phyloP scores from a whole-genome alignment of 2,329 filamentous ascomycete genomes.

The Daldinia sp. region DNA sequence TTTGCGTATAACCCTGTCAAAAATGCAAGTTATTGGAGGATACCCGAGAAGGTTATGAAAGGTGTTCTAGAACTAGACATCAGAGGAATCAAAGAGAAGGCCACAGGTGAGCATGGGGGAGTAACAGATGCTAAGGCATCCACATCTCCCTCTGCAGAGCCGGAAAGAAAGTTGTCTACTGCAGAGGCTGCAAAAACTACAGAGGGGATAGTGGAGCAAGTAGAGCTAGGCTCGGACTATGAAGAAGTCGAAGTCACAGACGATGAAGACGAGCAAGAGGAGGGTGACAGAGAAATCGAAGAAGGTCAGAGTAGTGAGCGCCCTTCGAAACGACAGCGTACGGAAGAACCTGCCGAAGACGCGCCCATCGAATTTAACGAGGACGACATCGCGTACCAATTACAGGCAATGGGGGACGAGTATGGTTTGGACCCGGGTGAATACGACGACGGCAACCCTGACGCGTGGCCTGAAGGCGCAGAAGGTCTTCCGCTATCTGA shows the following conservation, averaged over 20 bases:
- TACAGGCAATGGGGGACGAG: constrained; percentile 89
- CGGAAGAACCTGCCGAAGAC: constrained; percentile 56
- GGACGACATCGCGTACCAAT: constrained; percentile 92
- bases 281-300: constrained; percentile 59
- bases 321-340: constrained; percentile 63
- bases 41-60: constrained; percentile 86
- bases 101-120: constrained; percentile 47
- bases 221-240: constrained; percentile 76
- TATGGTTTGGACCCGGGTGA: constrained; percentile 83
- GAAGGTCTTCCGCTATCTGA: constrained; percentile 78
- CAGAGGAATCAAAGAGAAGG: constrained; percentile 73
- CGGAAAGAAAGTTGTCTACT: constrained; percentile 46
- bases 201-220: constrained; percentile 63
- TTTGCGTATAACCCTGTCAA: constrained; percentile 92
- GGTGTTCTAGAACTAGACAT: constrained; percentile 80
- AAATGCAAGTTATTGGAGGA: constrained; percentile 93
- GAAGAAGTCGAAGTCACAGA: constrained; percentile 79
- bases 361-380: constrained; percentile 85
- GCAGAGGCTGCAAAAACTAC: constrained; percentile 54
- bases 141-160: constrained; percentile 27
- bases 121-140: constrained; percentile 33
- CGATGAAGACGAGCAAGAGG: constrained; percentile 63
- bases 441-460: constrained; percentile 74
- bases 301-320: constrained; percentile 63
- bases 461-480: constrained; percentile 76